Base-by-base conservation (phyloP, 805 yeast genomes). In the Saccharomyces mikatae region DNA sequence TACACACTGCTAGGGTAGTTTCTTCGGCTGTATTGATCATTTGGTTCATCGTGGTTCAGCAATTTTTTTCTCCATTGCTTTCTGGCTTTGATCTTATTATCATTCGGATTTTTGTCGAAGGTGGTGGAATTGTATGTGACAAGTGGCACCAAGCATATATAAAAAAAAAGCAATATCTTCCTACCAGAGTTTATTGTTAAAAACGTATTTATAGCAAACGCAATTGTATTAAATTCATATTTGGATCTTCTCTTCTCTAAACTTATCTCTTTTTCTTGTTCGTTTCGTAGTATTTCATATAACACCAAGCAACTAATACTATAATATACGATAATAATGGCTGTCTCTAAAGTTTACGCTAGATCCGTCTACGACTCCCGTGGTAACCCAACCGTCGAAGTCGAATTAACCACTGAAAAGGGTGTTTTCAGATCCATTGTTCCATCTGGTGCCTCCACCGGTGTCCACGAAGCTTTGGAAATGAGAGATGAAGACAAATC, bases 321-420 rank as follows among this genome's bases (percentile, higher is more conserved):
- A 54, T 58, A 54, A 56, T 54, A 58, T 44, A 58, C 49, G 58
- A 54, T 49, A 57, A 61, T 49, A 74, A 89, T 89, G 96, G 86
- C 96, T 67, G 82, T 89, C 71, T 75, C 88, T 66, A 91, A 92
- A 78, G 79, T 91, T 68, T 84, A 80, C 77, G 88, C 98, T 71
- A 91, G 99, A 80, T 87, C 84, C 83, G 96, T 92, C 78, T 92
- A 94, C 86, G 99, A 92, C 81, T 92, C 98, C 70, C 89, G 99
- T 80, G 98, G 98, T 80, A 94, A 92, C 86, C 99, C 99, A 80
- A 92, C 99, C 67, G 99, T 94, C 69, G 98, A 94, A 84, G 98
- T 94, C 66, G 98, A 94, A 73, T 71, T 92, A 70, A 80, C 86
- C 82, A 92, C 99, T 72, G 92, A 81, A 61, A 83, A 87, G 72